Conservation (phyloP, 2,329 filamentous ascomycete genomes). For the Falciphora oryzae region DNA sequence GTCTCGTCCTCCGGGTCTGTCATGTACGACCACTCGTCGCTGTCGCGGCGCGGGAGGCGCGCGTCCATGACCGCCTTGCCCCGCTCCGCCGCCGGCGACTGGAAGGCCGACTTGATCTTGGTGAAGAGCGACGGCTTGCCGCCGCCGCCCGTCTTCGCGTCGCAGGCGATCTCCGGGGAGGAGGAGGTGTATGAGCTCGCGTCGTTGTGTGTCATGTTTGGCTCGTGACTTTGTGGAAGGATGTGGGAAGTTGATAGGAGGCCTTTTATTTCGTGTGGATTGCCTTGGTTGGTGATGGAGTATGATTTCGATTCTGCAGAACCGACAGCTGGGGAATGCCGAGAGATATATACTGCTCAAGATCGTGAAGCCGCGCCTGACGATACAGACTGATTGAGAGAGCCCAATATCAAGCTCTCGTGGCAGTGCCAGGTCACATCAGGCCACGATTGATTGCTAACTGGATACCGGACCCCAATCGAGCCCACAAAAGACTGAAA, state of each 20-base stretch:
- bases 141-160: not conserved
- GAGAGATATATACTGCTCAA: not conserved
- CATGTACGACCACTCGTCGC: constrained; percentile 9
- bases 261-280: not conserved
- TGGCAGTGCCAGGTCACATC: not conserved
- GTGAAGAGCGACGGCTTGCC: not conserved
- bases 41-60: constrained; percentile 7
- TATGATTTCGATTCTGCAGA: not conserved
- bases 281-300: not conserved
- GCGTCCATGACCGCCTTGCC: not conserved
- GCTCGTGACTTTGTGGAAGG: not conserved
- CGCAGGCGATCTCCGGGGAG: not conserved
- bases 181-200: not conserved
- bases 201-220: not conserved
- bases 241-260: not conserved
- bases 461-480: not conserved
- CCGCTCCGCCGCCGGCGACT: constrained; percentile 1
- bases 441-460: not conserved
- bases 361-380: not conserved
- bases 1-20: constrained; percentile 4
- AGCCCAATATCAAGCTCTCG: too few relatives aligned
- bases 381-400: not conserved
- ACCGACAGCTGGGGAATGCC: too few relatives aligned
- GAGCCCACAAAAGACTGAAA: not conserved
- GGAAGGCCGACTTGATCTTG: constrained; percentile 3